A percentile compares a stretch with the other conserved stretches of the same genome.
Evolutionary conservation across 78 protist species (phyloP).

Genomic region (Capsaspora owczarzaki): DNA sequence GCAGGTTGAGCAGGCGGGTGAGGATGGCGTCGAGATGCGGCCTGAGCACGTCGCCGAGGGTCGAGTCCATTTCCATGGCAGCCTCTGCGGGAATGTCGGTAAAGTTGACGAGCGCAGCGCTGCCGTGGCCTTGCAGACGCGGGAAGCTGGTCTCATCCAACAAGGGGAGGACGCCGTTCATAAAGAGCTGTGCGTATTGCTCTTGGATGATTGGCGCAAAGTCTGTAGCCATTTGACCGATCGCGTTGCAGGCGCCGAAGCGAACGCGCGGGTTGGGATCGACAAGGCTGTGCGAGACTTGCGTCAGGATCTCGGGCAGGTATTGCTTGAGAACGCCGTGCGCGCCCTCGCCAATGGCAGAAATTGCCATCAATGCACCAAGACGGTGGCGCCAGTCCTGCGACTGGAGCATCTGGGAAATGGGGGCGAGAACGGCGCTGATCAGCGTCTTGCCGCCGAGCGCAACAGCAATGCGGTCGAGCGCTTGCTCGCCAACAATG

Average conservation of each 20-base stretch:
- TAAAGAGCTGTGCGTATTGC: constrained; percentile 24
- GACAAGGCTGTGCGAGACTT: not conserved
- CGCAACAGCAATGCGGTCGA: constrained; percentile 65
- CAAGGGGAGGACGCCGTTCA: constrained; percentile 26
- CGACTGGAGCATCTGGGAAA: constrained; percentile 29
- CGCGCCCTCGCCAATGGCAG: constrained; percentile 55
- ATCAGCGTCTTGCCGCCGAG: constrained; percentile 50
- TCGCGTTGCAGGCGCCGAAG: constrained; percentile 69
- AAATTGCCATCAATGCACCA: constrained; percentile 48
- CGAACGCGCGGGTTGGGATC: constrained; percentile 85
- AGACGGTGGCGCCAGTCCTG: constrained; percentile 49
- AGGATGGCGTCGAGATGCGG: constrained; percentile 6
- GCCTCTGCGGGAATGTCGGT: too few species aligned
- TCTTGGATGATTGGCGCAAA: constrained; percentile 30
- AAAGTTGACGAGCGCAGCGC: constrained; percentile 68
- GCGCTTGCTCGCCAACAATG: constrained; percentile 51
- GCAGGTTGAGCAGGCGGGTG: constrained; percentile 8
- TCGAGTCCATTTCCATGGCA: too few species aligned
- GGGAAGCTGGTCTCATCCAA: constrained; percentile 37
- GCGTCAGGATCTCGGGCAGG: constrained; percentile 12
- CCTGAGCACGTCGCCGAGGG: not conserved
- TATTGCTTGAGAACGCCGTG: not conserved
- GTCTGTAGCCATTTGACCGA: constrained; percentile 79
- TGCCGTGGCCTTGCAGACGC: constrained; percentile 66
- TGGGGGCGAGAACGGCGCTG: constrained; percentile 21